phyloP scores from a whole-genome alignment of 164 flowering plant genomes.

The Nymphaea thermarum region DNA sequence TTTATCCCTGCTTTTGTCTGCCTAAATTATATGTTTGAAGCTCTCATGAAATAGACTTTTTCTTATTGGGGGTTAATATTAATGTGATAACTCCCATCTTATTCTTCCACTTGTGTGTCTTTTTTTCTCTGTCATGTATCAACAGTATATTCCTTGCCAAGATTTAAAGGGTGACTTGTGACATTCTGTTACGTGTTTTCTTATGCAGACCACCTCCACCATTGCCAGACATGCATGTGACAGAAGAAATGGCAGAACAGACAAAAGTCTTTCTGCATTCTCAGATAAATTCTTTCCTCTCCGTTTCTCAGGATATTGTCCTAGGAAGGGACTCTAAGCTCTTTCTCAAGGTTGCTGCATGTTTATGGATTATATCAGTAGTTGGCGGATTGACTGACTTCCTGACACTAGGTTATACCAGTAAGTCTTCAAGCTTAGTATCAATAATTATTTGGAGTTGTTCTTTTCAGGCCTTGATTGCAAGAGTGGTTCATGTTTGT shows the following conservation, averaged over 20 bases:
- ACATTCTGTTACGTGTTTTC: neutral
- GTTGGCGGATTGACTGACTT: constrained; percentile 67
- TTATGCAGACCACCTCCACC: constrained; percentile 84
- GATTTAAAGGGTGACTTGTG: too few relatives aligned
- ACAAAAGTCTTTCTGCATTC: constrained; percentile 31
- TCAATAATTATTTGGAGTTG: too few relatives aligned
- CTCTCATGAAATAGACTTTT: too few relatives aligned
- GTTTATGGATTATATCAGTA: constrained; percentile 42
- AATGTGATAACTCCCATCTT: too few relatives aligned
- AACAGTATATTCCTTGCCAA: too few relatives aligned
- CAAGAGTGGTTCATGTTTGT: neutral
- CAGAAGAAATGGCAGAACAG: constrained; percentile 57
- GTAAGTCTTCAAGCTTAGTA: constrained; percentile 39
- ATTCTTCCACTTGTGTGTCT: too few relatives aligned
- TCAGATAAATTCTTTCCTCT: constrained; percentile 38
- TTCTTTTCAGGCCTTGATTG: neutral
- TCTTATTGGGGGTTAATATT: too few relatives aligned
- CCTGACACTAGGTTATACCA: constrained; percentile 47
- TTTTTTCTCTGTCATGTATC: too few relatives aligned
- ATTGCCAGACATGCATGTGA: constrained; percentile 54
- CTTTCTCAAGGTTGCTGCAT: constrained; percentile 50
- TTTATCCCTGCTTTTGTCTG: too few relatives aligned
- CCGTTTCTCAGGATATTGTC: constrained; percentile 52
- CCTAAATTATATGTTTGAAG: too few relatives aligned
- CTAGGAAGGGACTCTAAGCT: constrained; percentile 59